Evolutionary conservation across 805 yeast genomes (phyloP), one percentile per base, ranked within the genome.

Genomic region (Pichia nakasei): DNA sequence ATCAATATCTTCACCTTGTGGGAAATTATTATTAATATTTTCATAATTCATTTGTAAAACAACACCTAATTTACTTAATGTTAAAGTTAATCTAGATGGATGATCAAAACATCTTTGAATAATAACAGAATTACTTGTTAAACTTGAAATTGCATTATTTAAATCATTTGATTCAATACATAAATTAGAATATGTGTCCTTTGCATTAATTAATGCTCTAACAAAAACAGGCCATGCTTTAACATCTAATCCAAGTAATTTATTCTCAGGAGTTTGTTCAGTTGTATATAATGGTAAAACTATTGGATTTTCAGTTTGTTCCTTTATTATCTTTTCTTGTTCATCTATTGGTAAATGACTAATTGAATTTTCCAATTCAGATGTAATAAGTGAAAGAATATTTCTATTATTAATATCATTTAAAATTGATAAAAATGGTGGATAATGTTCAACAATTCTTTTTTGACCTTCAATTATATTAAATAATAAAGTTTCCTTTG

Each of bases 191-290:
- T 54, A 54, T 12, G 48, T 31, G 40, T 57, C 60, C 32, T 58
- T 49, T 2, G 60, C 57, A 22, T 52, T 47, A 3, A 55, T 47
- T 21, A 59, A 45, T 19, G 48, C 51, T 33, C 52, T 49, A 5
- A 57, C 39, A 37, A 57, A 59, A 3, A 43, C 46, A 6, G 62
- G 61, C 64, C 64, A 59, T 1, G 56, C 63, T n/a, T 48, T 52
- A 5, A 52, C 50, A 29, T 48, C 51, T 9, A 54, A 43, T 4
- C 49, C 51, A 26, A 54, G 36, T 17, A 58, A 41, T 33, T 46
- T 49, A 31, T 50, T 48, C 43, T 56, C 61, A 7, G 45, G 43
- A 3, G 59, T 50, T 21, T 47, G 39, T 13, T 52, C 53, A 11
- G 55, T 52, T 6, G 56, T 51, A 21, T 48, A 48, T 9, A 52